phyloP scores from a whole-genome alignment of 1,284 basidiomycete genomes.

The Mycena sp. region DNA sequence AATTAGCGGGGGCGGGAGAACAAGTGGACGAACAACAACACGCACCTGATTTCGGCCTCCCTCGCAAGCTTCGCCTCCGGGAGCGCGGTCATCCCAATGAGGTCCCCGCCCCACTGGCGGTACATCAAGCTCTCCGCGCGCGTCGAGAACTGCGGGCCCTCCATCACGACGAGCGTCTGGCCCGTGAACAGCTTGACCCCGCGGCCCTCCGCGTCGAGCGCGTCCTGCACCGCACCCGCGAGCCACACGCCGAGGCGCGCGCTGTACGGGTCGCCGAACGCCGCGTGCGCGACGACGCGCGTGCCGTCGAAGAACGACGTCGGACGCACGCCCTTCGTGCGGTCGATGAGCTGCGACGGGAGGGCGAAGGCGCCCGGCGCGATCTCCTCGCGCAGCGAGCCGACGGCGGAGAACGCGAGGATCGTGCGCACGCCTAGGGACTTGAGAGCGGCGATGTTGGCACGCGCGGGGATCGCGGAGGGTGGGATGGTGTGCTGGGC shows the following conservation, averaged over 20 bases:
- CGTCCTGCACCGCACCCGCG: constrained; percentile 70
- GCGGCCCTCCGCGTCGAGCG: constrained; percentile 65
- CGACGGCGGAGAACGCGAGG: constrained; percentile 96
- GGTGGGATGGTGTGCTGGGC: constrained; percentile 79
- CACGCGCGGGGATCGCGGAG: constrained; percentile 83
- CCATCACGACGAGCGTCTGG: constrained; percentile 96
- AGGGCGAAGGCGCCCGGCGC: constrained; percentile 91
- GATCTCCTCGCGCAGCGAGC: constrained; percentile 96
- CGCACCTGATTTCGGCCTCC: constrained; percentile 94
- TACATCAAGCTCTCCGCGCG: constrained; percentile 97
- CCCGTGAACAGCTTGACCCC: constrained; percentile 78
- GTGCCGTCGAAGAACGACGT: constrained; percentile 88
- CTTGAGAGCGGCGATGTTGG: constrained; percentile 97
- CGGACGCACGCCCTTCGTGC: constrained; percentile 92
- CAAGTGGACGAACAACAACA: constrained; percentile 15
- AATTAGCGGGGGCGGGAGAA: not conserved
- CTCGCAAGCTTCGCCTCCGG: constrained; percentile 97
- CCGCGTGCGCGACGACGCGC: constrained; percentile 88
- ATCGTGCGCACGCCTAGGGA: constrained; percentile 90
- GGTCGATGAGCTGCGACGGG: constrained; percentile 95
- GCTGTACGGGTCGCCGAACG: constrained; percentile 94
- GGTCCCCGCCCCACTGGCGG: constrained; percentile 90
- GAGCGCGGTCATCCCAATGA: constrained; percentile 97
- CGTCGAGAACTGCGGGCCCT: constrained; percentile 95
- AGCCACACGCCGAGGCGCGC: constrained; percentile 77